Base-by-base conservation (phyloP, 805 yeast species). In the Wickerhamiella domercqiae region DNA sequence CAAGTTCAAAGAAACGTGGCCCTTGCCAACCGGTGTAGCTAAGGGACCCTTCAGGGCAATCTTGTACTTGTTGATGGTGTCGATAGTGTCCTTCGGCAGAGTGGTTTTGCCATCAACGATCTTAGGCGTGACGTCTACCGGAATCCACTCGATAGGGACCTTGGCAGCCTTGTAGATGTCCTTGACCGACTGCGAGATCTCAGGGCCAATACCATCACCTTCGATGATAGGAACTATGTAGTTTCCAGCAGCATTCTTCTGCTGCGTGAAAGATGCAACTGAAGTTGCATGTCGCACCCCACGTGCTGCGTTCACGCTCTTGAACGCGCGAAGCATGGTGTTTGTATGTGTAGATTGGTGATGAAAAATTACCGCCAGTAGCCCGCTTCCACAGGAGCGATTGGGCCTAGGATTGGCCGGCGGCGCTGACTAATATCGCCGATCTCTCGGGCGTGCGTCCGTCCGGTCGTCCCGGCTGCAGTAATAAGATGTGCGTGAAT, bases 1-100 rank as follows among this genome's bases (percentile, higher is more conserved):
- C 70, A 90, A 71, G 72, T 90, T 90, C 72, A 90, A 74, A 33
- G 97, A 86, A 56, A 83, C 83, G 70, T 90, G 97, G 58, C 98
- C 98, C 67, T 87, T 87, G 54, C 96, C 98, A 46, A 87, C 86
- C 40, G 99, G 99, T 29, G 99, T 90, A 39, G 96, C 97, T 55
- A 90, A 68, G 21, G 97, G 97, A 50, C 99, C 99, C 68, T 90
- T 90, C 57, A 90, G 72, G 39, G 97, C 99, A 46, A 90, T 87
- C 65, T 77, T 71, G 70, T 87, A 82, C 64, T 72, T 78, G 70
- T 83, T 82, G 64, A 90, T 86, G 33, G 93, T 80, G 52, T 80
- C 84, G 46, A 90, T 82, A 42, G 97, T 96, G 31, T 75, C 77
- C 50, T 77, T 76, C 47, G 97, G 97, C 52, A 90, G 75, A 41